Base-by-base conservation (phyloP, 306 rosid species). In the Dalbergia oliveri region DNA sequence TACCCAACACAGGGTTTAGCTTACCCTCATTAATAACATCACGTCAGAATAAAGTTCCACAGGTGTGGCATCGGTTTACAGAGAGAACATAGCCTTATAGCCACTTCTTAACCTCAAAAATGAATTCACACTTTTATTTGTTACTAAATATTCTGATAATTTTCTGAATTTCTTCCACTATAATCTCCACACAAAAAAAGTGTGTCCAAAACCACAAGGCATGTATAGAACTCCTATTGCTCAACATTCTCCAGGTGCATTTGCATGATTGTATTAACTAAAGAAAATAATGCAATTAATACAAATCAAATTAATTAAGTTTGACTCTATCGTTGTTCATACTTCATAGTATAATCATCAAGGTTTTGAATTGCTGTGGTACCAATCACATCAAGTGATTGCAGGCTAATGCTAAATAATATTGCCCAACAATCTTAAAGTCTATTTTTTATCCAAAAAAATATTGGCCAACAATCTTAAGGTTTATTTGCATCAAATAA, bases 401-500 rank as follows among this genome's bases (percentile, higher is more conserved):
- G 26, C 60, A 54, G 21, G 8, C 60, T 12, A n/a, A 54, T 11
- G 8, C 23, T 7, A 50, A 54, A 37, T 37, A n/a, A 54, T 54
- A 54, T 54, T 15, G 60, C 67, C 26, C 31, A 69, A 63, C 81
- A 61, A 69, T 44, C 58, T 75, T 9, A 44, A 70, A 70, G 63
- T 77, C 70, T 14, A 69, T 33, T 59, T 39, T 21, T 21, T 1
- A 21, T 21, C 23, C 23, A 21, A 21, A 21, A 21, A 21, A 21
- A 15, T 54, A 54, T 54, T 15, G 60, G 61, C 23, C 31, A 69
- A 63, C 81, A 60, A 69, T 45, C 59, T 75, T 9, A 44, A 70
- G 75, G 63, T 77, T 70, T 15, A 62, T 33, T 60, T 39, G 11
- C 57, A 75, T 79, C 59, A 69, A 50, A 80, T 19, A 34, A 45